Evolutionary conservation across 2,329 filamentous ascomycete genomes (phyloP).

Genomic region (Malbranchea zuffiana): DNA sequence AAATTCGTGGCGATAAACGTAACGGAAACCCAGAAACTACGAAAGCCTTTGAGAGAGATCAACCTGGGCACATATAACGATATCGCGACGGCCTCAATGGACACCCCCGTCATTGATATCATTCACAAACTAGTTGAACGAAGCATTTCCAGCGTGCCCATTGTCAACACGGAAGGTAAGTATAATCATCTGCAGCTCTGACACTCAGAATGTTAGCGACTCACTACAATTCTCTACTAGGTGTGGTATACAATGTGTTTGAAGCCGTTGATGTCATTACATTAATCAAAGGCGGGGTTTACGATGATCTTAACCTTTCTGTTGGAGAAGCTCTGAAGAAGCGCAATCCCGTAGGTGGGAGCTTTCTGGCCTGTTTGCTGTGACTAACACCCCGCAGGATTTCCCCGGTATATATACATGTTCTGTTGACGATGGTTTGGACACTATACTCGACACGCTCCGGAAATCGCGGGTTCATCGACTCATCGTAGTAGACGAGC

Average conservation of each 20-base stretch:
- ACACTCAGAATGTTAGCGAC: no score
- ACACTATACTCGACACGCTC: conserved; percentile 94
- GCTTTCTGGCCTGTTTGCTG: not conserved
- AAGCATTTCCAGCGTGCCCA: conserved; percentile 90
- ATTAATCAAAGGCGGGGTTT: conserved; percentile 83
- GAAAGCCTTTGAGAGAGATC: conserved; percentile 76
- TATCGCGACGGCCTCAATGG: conserved; percentile 75
- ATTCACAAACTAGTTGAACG: conserved; percentile 86
- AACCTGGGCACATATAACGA: conserved; percentile 73
- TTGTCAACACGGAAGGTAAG: conserved; percentile 59
- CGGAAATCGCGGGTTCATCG: conserved; percentile 90
- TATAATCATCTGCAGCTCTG: not conserved
- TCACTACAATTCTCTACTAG: conserved; percentile 33
- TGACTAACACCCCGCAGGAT: conserved; percentile 42
- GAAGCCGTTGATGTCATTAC: conserved; percentile 96
- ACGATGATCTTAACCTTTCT: conserved; percentile 76
- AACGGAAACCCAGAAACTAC: conserved; percentile 74
- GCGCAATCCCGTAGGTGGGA: conserved; percentile 54
- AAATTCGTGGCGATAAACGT: conserved; percentile 98
- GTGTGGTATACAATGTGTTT: conserved; percentile 81
- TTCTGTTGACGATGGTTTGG: conserved; percentile 77
- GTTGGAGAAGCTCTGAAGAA: conserved; percentile 84
- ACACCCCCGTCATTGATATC: conserved; percentile 82
- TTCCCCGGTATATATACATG: conserved; percentile 97
- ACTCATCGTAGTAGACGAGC: conserved; percentile 83